Base-by-base conservation (phyloP, 169 alveolate genomes). In the Blepharisma undulans region DNA sequence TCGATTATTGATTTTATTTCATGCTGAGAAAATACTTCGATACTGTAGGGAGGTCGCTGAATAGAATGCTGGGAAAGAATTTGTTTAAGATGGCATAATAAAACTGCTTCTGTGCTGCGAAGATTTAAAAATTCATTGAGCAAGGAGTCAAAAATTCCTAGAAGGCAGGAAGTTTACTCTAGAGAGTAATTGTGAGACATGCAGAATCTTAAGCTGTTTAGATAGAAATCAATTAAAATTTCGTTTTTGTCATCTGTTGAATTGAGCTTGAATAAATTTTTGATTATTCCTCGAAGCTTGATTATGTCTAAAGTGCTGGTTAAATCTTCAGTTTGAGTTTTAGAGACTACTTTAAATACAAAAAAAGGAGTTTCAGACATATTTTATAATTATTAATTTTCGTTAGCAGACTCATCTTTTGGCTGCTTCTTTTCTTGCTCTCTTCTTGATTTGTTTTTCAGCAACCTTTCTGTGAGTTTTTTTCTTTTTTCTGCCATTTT, bases 1-100 rank as follows among this genome's bases (percentile, higher is more conserved):
- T 93, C 94, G 30, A 59, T 86, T n/a, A 93, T 80, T 5, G 90
- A 85, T 77, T 92, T 91, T 16, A 92, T 92, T 76, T 93, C 96
- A 29, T 92, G 90, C 22, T 74, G 78, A 27, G 81, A 81, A 71
- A 93, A 93, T 3, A 93, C 94, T 22, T 89, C 88, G 21, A 93
- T 66, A 76, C 94, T 90, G 71, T 87, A 93, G 6, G 96, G 96
- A 29, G 96, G 95, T 30, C 96, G 27, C 76, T 93, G 93, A 27
- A 93, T 89, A 33, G 93, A 78, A 60, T 93, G 96, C 72, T 92
- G 79, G 2, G 87, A 72, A 12, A 89, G 92, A 25, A 90, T 48
- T 25, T 82, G 88, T 61, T 92, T 89, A 33, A 92, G 90, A 22
- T 48, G 76, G 30, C 72, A 74, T 60, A 85, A 89, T 48, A 92